These are phyloP conservation scores for Lepidium didymum DNA, from an alignment of 345 rosid species.

Conservation along the genomic window DNA sequence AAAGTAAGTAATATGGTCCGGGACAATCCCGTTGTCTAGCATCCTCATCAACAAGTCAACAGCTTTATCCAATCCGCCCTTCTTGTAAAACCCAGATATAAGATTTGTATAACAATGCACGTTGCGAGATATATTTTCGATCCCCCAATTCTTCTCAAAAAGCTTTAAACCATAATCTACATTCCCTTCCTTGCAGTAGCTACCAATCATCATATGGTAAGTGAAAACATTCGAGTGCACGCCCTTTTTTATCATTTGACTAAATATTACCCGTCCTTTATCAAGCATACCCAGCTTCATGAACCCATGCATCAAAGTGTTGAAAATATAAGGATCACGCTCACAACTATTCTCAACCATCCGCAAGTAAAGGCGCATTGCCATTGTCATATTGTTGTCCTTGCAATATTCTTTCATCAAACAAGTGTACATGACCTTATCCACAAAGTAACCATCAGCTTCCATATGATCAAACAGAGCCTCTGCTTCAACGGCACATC, in stretches of 20 bases:
- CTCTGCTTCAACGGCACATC: constrained; percentile 46
- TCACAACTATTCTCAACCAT: constrained; percentile 56
- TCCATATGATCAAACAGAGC: constrained; percentile 46
- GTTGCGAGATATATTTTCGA: constrained; percentile 26
- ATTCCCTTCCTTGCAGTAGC: constrained; percentile 48
- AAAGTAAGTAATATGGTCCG: constrained; percentile 57
- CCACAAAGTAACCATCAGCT: constrained; percentile 43
- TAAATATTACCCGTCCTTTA: constrained; percentile 37
- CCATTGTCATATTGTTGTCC: constrained; percentile 55
- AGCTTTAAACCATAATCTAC: constrained; percentile 44
- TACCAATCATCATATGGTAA: constrained; percentile 46
- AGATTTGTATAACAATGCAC: constrained; percentile 55
- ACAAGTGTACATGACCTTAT: constrained; percentile 49
- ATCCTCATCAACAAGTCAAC: constrained; percentile 38
- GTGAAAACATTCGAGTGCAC: constrained; percentile 38
- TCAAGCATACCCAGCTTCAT: constrained; percentile 41
- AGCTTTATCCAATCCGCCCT: constrained; percentile 37
- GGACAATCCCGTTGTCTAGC: constrained; percentile 46
- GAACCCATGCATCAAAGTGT: constrained; percentile 60
- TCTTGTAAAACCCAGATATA: constrained; percentile 43
- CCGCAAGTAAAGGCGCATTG: constrained; percentile 43
- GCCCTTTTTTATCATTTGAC: constrained; percentile 37
- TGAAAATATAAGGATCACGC: constrained; percentile 46
- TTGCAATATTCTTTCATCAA: constrained; percentile 46
- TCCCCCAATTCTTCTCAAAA: constrained; percentile 27